These are phyloP conservation scores for Trypanosoma caninum DNA, from an alignment of 208 protist species.

Conservation along the genomic window DNA sequence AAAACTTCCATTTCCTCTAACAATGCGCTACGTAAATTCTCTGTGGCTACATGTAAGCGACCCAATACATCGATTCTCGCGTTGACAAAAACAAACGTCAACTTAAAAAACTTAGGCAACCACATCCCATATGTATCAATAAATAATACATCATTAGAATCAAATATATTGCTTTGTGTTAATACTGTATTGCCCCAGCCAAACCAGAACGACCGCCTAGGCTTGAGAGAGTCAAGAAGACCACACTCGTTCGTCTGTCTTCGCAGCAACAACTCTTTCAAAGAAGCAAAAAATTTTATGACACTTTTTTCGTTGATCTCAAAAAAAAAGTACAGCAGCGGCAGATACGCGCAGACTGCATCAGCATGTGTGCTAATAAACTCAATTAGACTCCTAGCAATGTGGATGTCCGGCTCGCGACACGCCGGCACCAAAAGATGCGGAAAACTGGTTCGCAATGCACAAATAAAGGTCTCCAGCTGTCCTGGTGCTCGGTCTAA, in stretches of 20 bases:
- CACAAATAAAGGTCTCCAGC: constrained; percentile 24
- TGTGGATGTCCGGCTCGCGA: constrained; percentile 1
- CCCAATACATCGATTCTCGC: constrained; percentile 12
- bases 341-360: constrained; percentile 28
- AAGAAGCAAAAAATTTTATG: constrained; percentile 21
- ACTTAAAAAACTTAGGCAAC: constrained; percentile 24
- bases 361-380: constrained; percentile 27
- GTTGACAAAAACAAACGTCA: constrained; percentile 9
- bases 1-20: constrained; percentile 20
- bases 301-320: constrained; percentile 28
- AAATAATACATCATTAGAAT: constrained; percentile 23
- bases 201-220: constrained; percentile 38
- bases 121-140: constrained; percentile 14
- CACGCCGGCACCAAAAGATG: constrained; percentile 33
- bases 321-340: constrained; percentile 42
- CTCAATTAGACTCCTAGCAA: constrained; percentile 18
- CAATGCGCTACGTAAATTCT: constrained; percentile 12
- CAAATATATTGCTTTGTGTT: neutral
- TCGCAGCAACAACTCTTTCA: constrained; percentile 28
- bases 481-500: constrained; percentile 27
- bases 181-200: constrained; percentile 20
- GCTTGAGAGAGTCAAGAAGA: constrained; percentile 21
- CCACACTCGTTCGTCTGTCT: constrained; percentile 19
- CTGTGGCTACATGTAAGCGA: neutral
- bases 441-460: constrained; percentile 39